Evolutionary conservation across 2,329 filamentous ascomycete species (phyloP).

Genomic region (Colletotrichum trifolii): DNA sequence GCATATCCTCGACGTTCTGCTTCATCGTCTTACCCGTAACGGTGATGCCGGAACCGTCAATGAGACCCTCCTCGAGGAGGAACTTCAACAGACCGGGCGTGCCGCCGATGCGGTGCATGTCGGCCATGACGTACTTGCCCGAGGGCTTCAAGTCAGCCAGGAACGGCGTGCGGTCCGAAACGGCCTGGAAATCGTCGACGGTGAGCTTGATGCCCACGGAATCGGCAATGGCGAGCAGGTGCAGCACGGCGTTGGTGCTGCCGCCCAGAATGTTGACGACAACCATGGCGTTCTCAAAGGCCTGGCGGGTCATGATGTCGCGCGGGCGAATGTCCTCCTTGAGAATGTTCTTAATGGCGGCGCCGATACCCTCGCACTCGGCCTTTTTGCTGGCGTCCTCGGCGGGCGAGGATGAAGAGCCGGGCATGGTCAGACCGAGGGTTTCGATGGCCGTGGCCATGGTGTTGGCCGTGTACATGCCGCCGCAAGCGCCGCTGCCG

Average conservation of each 20-base stretch:
- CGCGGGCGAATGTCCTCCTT: conserved; percentile 80
- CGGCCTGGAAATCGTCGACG: conserved; percentile 86
- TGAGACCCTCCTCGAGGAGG: conserved; percentile 82
- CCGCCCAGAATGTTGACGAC: conserved; percentile 85
- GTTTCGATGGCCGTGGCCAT: conserved; percentile 95
- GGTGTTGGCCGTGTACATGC: conserved; percentile 95
- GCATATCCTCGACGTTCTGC: conserved; percentile 82
- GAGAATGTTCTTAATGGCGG: conserved; percentile 79
- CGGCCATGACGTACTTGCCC: conserved; percentile 88
- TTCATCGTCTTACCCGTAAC: conserved; percentile 91
- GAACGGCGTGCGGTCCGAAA: conserved; percentile 83
- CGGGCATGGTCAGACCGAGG: conserved; percentile 87
- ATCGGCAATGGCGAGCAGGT: conserved; percentile 86
- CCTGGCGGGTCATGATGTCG: conserved; percentile 82
- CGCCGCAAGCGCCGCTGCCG: conserved; percentile 75
- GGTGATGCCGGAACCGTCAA: conserved; percentile 83
- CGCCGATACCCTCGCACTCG: conserved; percentile 78
- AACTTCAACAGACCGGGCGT: conserved; percentile 90
- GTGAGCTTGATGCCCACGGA: conserved; percentile 83
- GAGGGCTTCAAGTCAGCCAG: conserved; percentile 86
- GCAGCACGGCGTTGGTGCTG: conserved; percentile 87
- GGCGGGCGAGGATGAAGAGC: conserved; percentile 83
- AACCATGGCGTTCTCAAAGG: conserved; percentile 88
- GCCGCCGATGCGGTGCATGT: conserved; percentile 86
- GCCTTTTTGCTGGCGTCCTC: conserved; percentile 77